phyloP scores from a whole-genome alignment of 352 stramenopile species.

The Pilasporangium apinafurcum region DNA sequence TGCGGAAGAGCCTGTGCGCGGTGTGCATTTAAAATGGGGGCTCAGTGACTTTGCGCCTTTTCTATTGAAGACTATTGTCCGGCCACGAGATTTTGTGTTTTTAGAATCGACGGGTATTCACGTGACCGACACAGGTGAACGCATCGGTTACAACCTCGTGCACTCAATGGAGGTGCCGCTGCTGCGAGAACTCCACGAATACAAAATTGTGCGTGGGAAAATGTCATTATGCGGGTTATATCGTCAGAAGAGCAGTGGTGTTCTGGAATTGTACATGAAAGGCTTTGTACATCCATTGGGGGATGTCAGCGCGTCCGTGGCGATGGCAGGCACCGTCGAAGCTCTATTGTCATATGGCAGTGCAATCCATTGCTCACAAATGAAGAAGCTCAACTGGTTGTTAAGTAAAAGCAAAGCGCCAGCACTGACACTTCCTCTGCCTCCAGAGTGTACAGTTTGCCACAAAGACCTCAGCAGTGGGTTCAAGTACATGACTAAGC shows the following conservation, averaged over 20 bases:
- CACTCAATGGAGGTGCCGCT: constrained; percentile 24
- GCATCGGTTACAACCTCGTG: constrained; percentile 22
- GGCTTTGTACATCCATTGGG: constrained; percentile 1
- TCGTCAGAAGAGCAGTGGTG: constrained; percentile 14
- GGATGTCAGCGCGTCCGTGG: constrained; percentile 21
- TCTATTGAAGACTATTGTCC: constrained; percentile 10
- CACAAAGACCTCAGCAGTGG: too few relatives aligned
- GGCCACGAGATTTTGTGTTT: constrained; percentile 14
- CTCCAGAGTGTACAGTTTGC: constrained; percentile 22
- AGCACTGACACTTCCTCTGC: background rate
- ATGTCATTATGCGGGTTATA: constrained; percentile 13
- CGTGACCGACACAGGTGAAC: constrained; percentile 6
- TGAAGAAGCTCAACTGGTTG: constrained; percentile 39
- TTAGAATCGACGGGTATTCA: constrained; percentile 17
- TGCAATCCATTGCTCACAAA: constrained; percentile 25
- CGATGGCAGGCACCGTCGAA: constrained; percentile 39
- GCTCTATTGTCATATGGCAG: constrained; percentile 27
- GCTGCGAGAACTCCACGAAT: constrained; percentile 6
- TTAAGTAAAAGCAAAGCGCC: constrained; percentile 12
- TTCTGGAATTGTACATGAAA: constrained; percentile 28
- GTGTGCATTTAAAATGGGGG: constrained; percentile 13
- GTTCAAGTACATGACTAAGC: too few relatives aligned
- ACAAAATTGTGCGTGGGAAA: constrained; percentile 4
- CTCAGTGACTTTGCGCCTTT: too few relatives aligned
- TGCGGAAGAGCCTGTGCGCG: constrained; percentile 8